Conservation (phyloP, 331 rosid genomes). For the Dryas integrifolia region DNA sequence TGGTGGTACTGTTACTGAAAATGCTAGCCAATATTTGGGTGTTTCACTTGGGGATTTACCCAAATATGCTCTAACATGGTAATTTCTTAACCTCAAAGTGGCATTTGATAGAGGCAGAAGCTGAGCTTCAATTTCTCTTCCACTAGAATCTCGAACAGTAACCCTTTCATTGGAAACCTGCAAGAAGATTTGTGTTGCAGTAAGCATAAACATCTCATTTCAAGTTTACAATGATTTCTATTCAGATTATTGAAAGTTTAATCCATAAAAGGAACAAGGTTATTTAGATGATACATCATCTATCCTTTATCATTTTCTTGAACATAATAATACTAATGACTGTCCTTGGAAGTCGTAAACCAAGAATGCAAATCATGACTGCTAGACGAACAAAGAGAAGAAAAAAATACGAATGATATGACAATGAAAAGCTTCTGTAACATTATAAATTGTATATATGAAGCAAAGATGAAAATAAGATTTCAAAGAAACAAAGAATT, state of each 20-base stretch:
- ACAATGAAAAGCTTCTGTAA: background rate
- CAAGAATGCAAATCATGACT: background rate
- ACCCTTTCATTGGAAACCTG: constrained; percentile 30
- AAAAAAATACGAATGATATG: constrained; percentile 4
- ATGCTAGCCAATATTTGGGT: constrained; percentile 33
- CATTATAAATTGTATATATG: background rate
- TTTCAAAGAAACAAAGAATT: background rate
- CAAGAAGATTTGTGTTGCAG: background rate
- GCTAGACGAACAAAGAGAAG: background rate
- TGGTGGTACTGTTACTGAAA: constrained; percentile 34
- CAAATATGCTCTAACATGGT: constrained; percentile 33
- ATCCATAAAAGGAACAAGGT: background rate
- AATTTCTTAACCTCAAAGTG: constrained; percentile 25
- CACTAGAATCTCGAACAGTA: constrained; percentile 30
- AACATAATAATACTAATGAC: background rate
- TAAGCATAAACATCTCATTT: background rate
- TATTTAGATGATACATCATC: background rate
- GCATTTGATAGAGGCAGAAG: constrained; percentile 32
- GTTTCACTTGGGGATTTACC: constrained; percentile 22
- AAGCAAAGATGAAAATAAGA: background rate
- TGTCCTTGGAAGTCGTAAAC: background rate
- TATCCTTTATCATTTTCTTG: background rate
- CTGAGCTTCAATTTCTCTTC: constrained; percentile 31
- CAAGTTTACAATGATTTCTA: background rate
- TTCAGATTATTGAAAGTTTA: background rate